Conservation (phyloP, 2,329 filamentous ascomycete species). For the Pseudogymnoascus sp. region DNA sequence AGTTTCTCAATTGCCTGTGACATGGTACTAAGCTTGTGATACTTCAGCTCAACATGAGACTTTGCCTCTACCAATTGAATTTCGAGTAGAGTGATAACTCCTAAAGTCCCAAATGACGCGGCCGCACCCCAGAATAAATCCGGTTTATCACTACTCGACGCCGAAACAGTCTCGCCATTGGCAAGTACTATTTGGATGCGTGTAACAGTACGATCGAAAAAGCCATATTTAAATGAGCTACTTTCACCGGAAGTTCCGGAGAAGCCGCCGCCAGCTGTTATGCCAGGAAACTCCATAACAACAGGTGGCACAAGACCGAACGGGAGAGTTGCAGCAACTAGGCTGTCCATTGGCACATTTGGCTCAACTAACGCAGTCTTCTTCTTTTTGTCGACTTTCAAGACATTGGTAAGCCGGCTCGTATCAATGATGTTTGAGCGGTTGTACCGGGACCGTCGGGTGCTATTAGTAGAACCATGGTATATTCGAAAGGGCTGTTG, state of each 20-base stretch:
- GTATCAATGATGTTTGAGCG: slow-evolving; percentile 38
- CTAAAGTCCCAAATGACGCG: slow-evolving; percentile 47
- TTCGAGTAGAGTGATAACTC: slow-evolving; percentile 49
- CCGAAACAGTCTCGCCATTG: slow-evolving; percentile 44
- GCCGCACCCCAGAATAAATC: slow-evolving; percentile 50
- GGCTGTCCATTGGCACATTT: slow-evolving; percentile 59
- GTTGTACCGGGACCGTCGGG: slow-evolving; percentile 24
- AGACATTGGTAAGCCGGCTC: slow-evolving; percentile 36
- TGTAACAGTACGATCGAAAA: slow-evolving; percentile 56
- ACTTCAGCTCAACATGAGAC: slow-evolving; percentile 22
- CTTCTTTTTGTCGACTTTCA: slow-evolving; percentile 33
- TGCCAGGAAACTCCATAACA: slow-evolving; percentile 64
- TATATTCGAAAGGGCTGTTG: slow-evolving; percentile 44
- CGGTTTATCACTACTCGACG: slow-evolving; percentile 36
- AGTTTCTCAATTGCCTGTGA: slow-evolving; percentile 36
- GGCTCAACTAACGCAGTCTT: slow-evolving; percentile 52
- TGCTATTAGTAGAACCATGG: slow-evolving; percentile 49
- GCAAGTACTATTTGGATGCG: slow-evolving; percentile 55
- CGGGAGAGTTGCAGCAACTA: slow-evolving; percentile 48
- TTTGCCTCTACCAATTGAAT: slow-evolving; percentile 33
- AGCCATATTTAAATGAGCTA: slow-evolving; percentile 55
- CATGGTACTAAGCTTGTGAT: slow-evolving; percentile 38
- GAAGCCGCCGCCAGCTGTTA: slow-evolving; percentile 60
- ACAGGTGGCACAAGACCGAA: slow-evolving; percentile 52
- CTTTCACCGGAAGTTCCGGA: slow-evolving; percentile 60